A percentile compares a stretch with the other conserved stretches of the same genome.
phyloP scores from a whole-genome alignment of 177 flowering plant species.

The Tripterygium wilfordii region DNA sequence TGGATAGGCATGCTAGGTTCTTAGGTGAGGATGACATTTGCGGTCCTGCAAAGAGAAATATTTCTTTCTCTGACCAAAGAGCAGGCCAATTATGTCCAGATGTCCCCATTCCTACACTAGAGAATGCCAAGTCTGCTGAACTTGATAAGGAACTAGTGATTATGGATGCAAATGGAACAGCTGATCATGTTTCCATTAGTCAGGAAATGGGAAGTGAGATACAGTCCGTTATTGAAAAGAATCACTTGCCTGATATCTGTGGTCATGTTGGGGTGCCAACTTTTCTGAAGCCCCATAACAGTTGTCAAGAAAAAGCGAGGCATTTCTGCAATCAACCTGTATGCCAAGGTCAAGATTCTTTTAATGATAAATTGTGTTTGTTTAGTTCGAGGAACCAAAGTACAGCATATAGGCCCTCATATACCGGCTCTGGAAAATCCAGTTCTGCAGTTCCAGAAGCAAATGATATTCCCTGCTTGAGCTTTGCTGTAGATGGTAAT shows the following conservation, averaged over 20 bases:
- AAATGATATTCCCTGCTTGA: slow-evolving; percentile 5
- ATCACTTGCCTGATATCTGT: slow-evolving; percentile 3
- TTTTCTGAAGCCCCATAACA: slow-evolving; percentile 12
- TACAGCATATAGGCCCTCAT: slow-evolving; percentile 6
- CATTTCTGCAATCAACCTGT: slow-evolving; percentile 16
- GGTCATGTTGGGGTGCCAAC: slow-evolving; percentile 7
- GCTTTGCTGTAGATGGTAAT: slow-evolving; percentile 12
- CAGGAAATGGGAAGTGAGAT: slow-evolving; percentile 7
- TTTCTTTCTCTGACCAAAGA: slow-evolving; percentile 3
- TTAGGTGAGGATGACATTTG: slow-evolving; percentile 20
- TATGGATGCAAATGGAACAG: slow-evolving; percentile 17
- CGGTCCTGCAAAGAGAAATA: slow-evolving; percentile 9
- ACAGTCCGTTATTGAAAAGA: slow-evolving; percentile 12
- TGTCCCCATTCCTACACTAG: slow-evolving; percentile 11
- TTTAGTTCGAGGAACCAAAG: slow-evolving; percentile 12
- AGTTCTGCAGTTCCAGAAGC: slow-evolving; percentile 9
- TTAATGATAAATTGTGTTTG: slow-evolving; percentile 12
- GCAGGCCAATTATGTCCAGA: slow-evolving; percentile 5
- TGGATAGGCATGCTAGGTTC: slow-evolving; percentile 46
- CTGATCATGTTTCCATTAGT: slow-evolving; percentile 10
- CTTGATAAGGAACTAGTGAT: slow-evolving; percentile 4
- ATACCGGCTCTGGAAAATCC: slow-evolving; percentile 14
- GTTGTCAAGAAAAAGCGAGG: slow-evolving; percentile 15
- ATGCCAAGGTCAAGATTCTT: slow-evolving; percentile 13
- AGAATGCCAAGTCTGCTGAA: slow-evolving; percentile 6